phyloP scores from a whole-genome alignment of 1,284 basidiomycete species.

The Malassezia furfur region DNA sequence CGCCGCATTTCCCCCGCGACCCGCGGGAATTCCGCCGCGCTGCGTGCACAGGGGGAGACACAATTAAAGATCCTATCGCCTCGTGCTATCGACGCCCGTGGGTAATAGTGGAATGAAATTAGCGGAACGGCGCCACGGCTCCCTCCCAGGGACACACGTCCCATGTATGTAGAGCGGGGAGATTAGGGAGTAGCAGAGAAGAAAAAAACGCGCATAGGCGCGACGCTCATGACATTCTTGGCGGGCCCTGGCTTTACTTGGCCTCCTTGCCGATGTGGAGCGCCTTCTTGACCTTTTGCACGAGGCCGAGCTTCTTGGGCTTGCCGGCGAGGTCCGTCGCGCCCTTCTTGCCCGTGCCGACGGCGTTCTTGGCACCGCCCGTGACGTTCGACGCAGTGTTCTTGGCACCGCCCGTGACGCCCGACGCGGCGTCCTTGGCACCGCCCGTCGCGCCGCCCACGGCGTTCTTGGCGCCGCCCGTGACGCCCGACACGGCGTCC shows the following conservation, averaged over 20 bases:
- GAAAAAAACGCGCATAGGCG: too few species aligned
- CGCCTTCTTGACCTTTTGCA: constrained; percentile 16
- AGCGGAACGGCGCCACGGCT: too few species aligned
- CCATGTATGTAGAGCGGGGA: background rate
- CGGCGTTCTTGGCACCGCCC: constrained; percentile 4
- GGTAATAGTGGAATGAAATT: too few species aligned
- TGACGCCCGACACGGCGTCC: background rate
- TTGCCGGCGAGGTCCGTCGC: background rate
- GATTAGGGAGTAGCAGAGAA: too few species aligned
- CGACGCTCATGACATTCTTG: too few species aligned
- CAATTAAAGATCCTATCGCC: constrained; percentile 1
- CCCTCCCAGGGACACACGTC: background rate
- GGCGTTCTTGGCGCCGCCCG: background rate
- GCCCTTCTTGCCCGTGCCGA: background rate
- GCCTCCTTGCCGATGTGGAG: constrained; percentile 16
- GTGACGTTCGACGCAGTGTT: background rate
- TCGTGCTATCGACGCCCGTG: background rate
- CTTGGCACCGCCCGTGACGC: constrained; percentile 1
- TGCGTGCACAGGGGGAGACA: background rate
- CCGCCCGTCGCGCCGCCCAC: background rate
- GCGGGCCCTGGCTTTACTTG: constrained; percentile 3
- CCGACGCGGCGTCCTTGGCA: background rate
- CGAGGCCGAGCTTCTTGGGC: constrained; percentile 18
- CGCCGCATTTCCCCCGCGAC: too few species aligned
- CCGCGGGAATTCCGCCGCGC: too few species aligned